Conservation (phyloP, 495 filamentous ascomycete genomes). For the Lasiosphaeria miniovina region DNA sequence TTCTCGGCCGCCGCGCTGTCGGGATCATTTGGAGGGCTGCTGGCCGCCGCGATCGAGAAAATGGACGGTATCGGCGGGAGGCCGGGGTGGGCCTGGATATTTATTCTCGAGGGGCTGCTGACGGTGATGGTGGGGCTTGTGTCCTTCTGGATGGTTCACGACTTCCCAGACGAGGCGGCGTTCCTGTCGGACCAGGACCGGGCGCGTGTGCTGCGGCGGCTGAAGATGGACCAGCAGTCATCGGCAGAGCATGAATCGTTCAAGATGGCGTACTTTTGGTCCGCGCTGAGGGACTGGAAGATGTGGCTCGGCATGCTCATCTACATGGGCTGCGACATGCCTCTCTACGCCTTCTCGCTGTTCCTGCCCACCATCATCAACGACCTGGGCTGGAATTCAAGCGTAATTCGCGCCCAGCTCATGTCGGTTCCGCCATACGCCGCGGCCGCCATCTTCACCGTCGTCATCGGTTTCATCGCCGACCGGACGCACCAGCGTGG, state of each 20-base stretch:
- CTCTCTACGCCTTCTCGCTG: constrained; percentile 86
- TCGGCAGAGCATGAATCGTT: constrained; percentile 79
- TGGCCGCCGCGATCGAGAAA: constrained; percentile 72
- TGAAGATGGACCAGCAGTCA: constrained; percentile 73
- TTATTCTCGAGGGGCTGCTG: constrained; percentile 72
- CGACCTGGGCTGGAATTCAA: constrained; percentile 63
- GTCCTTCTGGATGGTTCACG: constrained; percentile 83
- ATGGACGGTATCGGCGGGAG: constrained; percentile 70
- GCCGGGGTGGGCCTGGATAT: constrained; percentile 82
- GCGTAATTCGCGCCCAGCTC: constrained; percentile 67
- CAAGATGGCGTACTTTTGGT: constrained; percentile 71
- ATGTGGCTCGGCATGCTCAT: constrained; percentile 74
- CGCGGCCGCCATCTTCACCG: constrained; percentile 73
- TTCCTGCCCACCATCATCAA: constrained; percentile 85
- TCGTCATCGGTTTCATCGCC: constrained; percentile 71
- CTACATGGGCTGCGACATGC: constrained; percentile 72
- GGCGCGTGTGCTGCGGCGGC: constrained; percentile 66
- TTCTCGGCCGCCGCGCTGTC: constrained; percentile 83
- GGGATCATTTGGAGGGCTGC: constrained; percentile 81
- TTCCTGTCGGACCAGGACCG: constrained; percentile 76
- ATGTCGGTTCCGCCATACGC: constrained; percentile 87
- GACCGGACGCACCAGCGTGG: constrained; percentile 78
- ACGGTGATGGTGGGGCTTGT: constrained; percentile 70
- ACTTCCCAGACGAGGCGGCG: constrained; percentile 79
- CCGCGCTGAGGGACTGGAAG: constrained; percentile 80